Evolutionary conservation across 169 alveolate genomes (phyloP), one percentile per base, ranked within the genome.

Genomic region (Cyclospora cayetanensis): DNA sequence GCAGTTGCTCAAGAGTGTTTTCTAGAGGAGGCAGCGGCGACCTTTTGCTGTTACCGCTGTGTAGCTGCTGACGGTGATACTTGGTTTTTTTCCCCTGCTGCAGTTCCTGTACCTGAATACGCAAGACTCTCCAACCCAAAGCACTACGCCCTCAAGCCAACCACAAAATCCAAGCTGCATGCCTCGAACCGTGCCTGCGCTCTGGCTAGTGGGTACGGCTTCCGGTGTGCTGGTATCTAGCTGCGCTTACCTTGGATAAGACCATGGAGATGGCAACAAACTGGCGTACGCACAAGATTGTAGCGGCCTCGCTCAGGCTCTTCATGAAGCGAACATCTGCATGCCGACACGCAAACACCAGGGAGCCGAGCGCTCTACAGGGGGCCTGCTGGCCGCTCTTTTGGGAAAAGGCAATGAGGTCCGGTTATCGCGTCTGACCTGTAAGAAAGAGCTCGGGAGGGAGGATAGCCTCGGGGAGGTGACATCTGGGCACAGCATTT

Each of bases 31-130:
- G 20, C 53, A 37, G 18, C 31, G 2, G 41, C 11, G 53, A 52
- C 35, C 27, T 18, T 15, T 42, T 70, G 82, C 82, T 70, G 82
- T 52, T 70, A 52, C 55, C 20, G 82, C 82, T 35, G 82, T 68
- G 82, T 50, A 31, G 82, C 82, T 70, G 82, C 52, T 31, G 53
- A 29, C 41, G 27, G 82, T 52, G 82, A 27, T 35, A n/a, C 82
- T 29, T 70, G 31, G 53, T 52, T 29, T 22, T 70, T 37, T 20
- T 12, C 50, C 2, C 53, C 82, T 70, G 55, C 82, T 34, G 52
- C 82, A 70, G 0, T 42, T 70, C 82, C 31, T 70, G 35, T 4
- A 35, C 52, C 82, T 70, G 53, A 37, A 35, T 35, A 70, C 18
- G 22, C 82, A 34, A 37, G 37, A 4, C 82, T 9, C 53, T 68